These are phyloP conservation scores for Hypomyces perniciosus DNA, from an alignment of 2,329 filamentous ascomycete species.

Conservation along the genomic window DNA sequence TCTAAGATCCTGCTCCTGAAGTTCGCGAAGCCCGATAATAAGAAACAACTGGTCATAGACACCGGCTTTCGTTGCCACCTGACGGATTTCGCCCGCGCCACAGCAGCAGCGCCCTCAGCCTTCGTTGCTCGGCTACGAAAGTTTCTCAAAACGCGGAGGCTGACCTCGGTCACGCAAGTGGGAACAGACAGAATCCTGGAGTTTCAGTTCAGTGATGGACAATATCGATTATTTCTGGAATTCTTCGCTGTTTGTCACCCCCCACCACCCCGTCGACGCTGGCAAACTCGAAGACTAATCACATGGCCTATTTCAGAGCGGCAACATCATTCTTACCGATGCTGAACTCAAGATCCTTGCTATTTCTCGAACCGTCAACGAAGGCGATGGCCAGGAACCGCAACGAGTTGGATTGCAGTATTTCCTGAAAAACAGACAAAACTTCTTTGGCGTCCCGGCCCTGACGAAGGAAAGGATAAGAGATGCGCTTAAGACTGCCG, in stretches of 20 bases:
- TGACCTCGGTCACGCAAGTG: conserved; percentile 76
- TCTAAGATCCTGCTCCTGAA: conserved; percentile 94
- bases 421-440: conserved; percentile 74
- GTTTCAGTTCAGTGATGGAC: conserved; percentile 85
- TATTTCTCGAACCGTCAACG: conserved; percentile 71
- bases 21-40: conserved; percentile 82
- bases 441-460: conserved; percentile 67
- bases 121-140: conserved; percentile 86
- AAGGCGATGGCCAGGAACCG: conserved; percentile 78
- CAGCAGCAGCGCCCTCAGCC: conserved; percentile 72
- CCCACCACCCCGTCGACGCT: too few species aligned
- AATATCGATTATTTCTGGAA: conserved; percentile 82
- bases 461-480: conserved; percentile 69
- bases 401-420: conserved; percentile 74
- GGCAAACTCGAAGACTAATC: conserved; percentile 3
- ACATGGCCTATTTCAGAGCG: conserved; percentile 43
- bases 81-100: conserved; percentile 82
- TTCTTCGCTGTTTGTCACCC: conserved; percentile 65
- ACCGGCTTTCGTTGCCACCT: conserved; percentile 94
- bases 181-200: conserved; percentile 93
- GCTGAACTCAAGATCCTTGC: conserved; percentile 74
- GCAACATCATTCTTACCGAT: conserved; percentile 91
- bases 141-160: conserved; percentile 75
- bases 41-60: conserved; percentile 87
- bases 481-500: conserved; percentile 60